These are phyloP conservation scores for Paracoccidioides lutzii DNA, from an alignment of 2,329 filamentous ascomycete genomes.

Conservation along the genomic window DNA sequence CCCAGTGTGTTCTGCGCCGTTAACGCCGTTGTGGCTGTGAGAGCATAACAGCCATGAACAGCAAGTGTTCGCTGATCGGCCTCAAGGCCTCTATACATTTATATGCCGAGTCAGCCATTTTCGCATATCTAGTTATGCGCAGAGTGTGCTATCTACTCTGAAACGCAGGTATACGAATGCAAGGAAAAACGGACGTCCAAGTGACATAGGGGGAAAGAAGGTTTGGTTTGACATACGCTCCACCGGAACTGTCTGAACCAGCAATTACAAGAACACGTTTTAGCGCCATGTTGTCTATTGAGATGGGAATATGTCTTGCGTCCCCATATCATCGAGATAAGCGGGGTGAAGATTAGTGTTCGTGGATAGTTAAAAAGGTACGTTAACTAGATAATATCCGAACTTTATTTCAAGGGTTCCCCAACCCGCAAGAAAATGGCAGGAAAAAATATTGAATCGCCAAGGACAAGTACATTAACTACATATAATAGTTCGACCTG, in stretches of 20 bases:
- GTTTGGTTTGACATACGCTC: conserved; percentile 50
- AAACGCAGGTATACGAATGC: neutral
- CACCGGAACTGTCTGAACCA: conserved; percentile 81
- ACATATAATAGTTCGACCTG: neutral
- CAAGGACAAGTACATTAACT: neutral
- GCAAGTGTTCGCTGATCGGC: conserved; percentile 92
- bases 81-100: conserved; percentile 60
- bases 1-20: conserved; percentile 92
- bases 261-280: conserved; percentile 65
- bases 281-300: conserved; percentile 5
- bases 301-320: neutral
- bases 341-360: neutral
- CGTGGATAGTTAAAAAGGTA: too few relatives aligned
- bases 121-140: neutral
- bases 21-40: conserved; percentile 87
- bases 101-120: neutral
- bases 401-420: neutral
- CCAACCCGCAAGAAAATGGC: too few relatives aligned
- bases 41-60: conserved; percentile 85
- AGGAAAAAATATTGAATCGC: too few relatives aligned
- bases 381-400: neutral
- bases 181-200: neutral
- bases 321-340: neutral
- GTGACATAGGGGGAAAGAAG: conserved; percentile 6
- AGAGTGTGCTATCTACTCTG: neutral